Conservation (phyloP, 768 basidiomycete species). For the Obba rivulosa region DNA sequence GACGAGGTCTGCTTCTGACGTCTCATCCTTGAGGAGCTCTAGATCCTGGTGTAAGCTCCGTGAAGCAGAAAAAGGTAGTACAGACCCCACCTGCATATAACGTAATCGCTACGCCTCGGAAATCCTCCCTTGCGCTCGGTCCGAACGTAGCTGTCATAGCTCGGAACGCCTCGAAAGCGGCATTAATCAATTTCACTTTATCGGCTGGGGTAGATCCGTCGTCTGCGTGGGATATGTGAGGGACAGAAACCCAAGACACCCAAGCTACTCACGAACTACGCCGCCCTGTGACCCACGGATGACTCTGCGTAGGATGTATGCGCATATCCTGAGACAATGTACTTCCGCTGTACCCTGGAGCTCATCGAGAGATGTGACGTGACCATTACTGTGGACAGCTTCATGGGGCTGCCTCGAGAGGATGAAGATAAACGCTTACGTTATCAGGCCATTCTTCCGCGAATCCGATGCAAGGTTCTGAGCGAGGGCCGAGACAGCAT, state of each 20-base stretch:
- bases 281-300: slow-evolving; percentile 51
- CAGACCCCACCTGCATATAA: slow-evolving; percentile 63
- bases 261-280: slow-evolving; percentile 39
- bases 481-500: slow-evolving; percentile 43
- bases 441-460: slow-evolving; percentile 2
- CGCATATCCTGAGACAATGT: slow-evolving; percentile 80
- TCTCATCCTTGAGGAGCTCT: slow-evolving; percentile 87
- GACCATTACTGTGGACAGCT: slow-evolving; percentile 3
- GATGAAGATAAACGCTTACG: neutral
- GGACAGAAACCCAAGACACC: neutral
- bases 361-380: slow-evolving; percentile 4
- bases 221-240: slow-evolving; percentile 28
- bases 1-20: slow-evolving; percentile 70
- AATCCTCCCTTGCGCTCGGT: slow-evolving; percentile 59
- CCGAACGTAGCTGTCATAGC: slow-evolving; percentile 55
- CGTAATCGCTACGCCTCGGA: slow-evolving; percentile 72
- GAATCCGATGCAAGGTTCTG: slow-evolving; percentile 12
- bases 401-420: neutral
- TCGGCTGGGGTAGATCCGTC: slow-evolving; percentile 40
- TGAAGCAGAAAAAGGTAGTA: neutral
- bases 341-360: slow-evolving; percentile 17
- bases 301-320: slow-evolving; percentile 71
- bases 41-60: slow-evolving; percentile 8
- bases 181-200: slow-evolving; percentile 58
- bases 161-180: slow-evolving; percentile 57